These are phyloP conservation scores for Coriaria nepalensis DNA, from an alignment of 306 rosid genomes.

Conservation along the genomic window DNA sequence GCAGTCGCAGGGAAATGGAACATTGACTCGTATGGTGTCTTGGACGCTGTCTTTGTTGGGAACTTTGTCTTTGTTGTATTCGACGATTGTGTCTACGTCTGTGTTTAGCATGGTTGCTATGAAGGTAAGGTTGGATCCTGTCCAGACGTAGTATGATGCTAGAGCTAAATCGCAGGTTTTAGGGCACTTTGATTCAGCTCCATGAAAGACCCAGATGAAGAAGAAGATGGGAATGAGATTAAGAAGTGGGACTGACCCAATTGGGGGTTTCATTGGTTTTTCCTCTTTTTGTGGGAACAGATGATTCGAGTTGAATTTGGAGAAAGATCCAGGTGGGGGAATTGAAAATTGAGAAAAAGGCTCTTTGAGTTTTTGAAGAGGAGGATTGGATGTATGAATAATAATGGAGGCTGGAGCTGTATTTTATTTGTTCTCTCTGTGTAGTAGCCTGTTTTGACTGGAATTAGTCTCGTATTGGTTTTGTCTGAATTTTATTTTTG, in stretches of 20 bases:
- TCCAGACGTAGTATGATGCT: slow-evolving; percentile 35
- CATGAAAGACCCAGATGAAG: slow-evolving; percentile 10
- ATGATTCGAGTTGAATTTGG: too few species aligned
- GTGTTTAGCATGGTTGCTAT: slow-evolving; percentile 11
- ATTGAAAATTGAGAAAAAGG: too few species aligned
- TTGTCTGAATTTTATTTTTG: too few species aligned
- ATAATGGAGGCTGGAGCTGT: too few species aligned
- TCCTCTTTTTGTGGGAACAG: too few species aligned
- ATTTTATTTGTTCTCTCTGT: too few species aligned
- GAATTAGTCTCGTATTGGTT: too few species aligned
- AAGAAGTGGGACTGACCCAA: slow-evolving; percentile 10
- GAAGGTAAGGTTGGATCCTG: neutral
- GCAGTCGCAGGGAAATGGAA: slow-evolving; percentile 56
- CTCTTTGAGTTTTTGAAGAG: too few species aligned
- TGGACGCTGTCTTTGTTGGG: neutral
- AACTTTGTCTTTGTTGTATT: slow-evolving; percentile 21
- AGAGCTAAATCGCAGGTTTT: slow-evolving; percentile 44
- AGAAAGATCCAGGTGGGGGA: too few species aligned
- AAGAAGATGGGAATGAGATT: too few species aligned
- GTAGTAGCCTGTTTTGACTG: too few species aligned
- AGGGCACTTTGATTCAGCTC: slow-evolving; percentile 37
- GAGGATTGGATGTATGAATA: too few species aligned
- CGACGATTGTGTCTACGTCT: slow-evolving; percentile 2
- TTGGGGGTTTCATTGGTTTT: slow-evolving; percentile 38
- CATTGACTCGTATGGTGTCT: slow-evolving; percentile 5